Conservation (phyloP, 495 filamentous ascomycete species). For the Penicillium coprophilum region DNA sequence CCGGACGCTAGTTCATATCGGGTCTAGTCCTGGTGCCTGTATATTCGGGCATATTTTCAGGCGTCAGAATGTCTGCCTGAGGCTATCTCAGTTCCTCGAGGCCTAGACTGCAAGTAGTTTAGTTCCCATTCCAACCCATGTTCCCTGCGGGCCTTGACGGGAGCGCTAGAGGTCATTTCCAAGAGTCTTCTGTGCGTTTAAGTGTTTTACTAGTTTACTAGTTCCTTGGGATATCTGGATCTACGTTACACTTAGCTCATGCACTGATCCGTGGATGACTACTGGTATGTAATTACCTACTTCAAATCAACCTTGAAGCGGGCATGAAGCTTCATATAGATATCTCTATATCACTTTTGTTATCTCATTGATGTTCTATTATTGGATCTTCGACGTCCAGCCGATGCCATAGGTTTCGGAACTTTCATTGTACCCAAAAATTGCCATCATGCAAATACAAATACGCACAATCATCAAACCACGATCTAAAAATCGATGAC, state of each 20-base stretch:
- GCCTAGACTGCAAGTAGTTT: conserved; percentile 23
- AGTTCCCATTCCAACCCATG: conserved; percentile 14
- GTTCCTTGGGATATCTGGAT: conserved; percentile 21
- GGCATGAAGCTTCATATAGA: not conserved
- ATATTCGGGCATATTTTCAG: conserved; percentile 11
- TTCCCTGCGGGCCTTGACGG: conserved; percentile 14
- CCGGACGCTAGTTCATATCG: conserved; percentile 2
- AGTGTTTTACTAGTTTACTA: conserved; percentile 13
- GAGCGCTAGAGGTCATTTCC: conserved; percentile 19
- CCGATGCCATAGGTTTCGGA: not conserved
- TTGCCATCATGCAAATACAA: not conserved
- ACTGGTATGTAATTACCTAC: not conserved
- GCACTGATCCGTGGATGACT: conserved; percentile 7
- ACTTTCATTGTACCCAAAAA: not conserved
- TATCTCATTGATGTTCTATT: not conserved
- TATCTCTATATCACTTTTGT: not conserved
- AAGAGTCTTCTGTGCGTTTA: conserved; percentile 8
- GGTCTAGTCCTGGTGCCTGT: conserved; percentile 13
- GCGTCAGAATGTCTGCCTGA: no score
- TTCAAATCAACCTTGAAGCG: not conserved
- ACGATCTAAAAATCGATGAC: not conserved
- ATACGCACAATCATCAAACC: not conserved
- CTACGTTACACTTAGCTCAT: conserved; percentile 4
- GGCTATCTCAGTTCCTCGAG: not conserved
- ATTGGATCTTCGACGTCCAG: not conserved